phyloP scores from a whole-genome alignment of 164 flowering plant species.

The Vitis rupestris region DNA sequence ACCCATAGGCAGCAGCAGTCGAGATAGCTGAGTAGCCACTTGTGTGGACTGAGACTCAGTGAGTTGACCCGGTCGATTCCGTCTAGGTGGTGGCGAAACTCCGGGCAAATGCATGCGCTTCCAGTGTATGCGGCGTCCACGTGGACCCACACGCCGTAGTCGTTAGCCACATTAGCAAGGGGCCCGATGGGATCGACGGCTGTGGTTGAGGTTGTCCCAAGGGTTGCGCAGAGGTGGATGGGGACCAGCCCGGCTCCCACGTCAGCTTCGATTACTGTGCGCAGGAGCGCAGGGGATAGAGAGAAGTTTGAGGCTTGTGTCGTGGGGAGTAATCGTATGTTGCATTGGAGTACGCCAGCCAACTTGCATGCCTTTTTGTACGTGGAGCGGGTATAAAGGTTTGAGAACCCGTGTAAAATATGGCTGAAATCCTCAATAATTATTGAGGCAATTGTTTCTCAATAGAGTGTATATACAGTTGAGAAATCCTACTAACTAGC shows the following conservation, averaged over 20 bases:
- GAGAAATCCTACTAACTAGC: no score
- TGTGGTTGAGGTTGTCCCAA: constrained; percentile 63
- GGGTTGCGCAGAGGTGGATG: constrained; percentile 44
- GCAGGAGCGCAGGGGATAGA: constrained; percentile 26
- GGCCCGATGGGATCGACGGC: constrained; percentile 52
- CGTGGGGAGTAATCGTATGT: constrained; percentile 37
- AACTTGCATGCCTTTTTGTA: constrained; percentile 43
- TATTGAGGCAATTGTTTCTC: no score
- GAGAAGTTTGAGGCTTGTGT: constrained; percentile 20
- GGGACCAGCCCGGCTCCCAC: constrained; percentile 49
- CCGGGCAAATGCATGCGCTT: constrained; percentile 67
- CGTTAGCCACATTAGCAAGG: constrained; percentile 42
- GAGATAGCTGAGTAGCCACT: constrained; percentile 55
- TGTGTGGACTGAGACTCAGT: constrained; percentile 54
- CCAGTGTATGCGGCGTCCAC: constrained; percentile 71
- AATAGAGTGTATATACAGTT: no score
- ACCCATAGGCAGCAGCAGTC: constrained; percentile 72
- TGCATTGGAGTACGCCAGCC: constrained; percentile 37
- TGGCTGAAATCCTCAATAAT: no score
- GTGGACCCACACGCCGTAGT: constrained; percentile 51
- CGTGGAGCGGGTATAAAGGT: constrained; percentile 35
- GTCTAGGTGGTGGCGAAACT: constrained; percentile 44
- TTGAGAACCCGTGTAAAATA: no score
- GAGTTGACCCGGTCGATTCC: constrained; percentile 56
- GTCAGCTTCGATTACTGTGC: constrained; percentile 32